phyloP scores from a whole-genome alignment of 352 stramenopile genomes.

The Lagenidium giganteum region DNA sequence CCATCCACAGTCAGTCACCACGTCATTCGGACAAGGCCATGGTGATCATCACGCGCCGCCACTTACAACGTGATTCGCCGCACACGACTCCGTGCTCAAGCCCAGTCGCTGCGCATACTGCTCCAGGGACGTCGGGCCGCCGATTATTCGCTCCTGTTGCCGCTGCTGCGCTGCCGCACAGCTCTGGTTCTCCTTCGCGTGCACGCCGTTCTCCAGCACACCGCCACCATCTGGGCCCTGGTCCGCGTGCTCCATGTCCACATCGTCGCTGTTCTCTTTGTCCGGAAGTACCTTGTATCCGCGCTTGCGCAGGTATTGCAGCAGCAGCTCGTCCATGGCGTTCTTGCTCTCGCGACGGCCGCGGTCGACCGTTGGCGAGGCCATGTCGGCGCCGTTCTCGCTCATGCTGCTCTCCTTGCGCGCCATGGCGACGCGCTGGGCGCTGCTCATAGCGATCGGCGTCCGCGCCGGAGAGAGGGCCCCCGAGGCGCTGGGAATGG shows the following conservation, averaged over 20 bases:
- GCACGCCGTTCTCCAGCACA: conserved; percentile 1
- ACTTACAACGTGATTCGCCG: conserved; percentile 70
- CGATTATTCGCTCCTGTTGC: conserved; percentile 14
- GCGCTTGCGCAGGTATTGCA: conserved; percentile 54
- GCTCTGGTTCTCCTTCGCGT: too few species aligned
- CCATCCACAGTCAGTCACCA: not conserved
- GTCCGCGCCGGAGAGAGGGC: not conserved
- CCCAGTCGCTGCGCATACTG: conserved; percentile 58
- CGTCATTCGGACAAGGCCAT: not conserved
- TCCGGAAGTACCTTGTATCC: conserved; percentile 40
- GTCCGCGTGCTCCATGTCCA: conserved; percentile 7
- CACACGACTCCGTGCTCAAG: conserved; percentile 63
- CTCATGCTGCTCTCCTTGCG: too few species aligned
- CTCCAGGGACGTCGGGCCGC: conserved; percentile 28
- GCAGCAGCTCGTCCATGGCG: conserved; percentile 62
- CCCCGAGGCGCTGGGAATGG: not conserved
- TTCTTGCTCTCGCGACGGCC: conserved; percentile 9
- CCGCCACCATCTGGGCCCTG: too few species aligned
- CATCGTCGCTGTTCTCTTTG: conserved; percentile 4
- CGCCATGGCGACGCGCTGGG: too few species aligned
- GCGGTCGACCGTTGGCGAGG: too few species aligned
- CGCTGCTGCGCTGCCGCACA: conserved; percentile 3
- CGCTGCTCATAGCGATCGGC: not conserved
- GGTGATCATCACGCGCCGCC: too few species aligned
- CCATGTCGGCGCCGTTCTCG: too few species aligned